Conservation (phyloP, 352 stramenopile species). For the Halophytophthora batemanensis region DNA sequence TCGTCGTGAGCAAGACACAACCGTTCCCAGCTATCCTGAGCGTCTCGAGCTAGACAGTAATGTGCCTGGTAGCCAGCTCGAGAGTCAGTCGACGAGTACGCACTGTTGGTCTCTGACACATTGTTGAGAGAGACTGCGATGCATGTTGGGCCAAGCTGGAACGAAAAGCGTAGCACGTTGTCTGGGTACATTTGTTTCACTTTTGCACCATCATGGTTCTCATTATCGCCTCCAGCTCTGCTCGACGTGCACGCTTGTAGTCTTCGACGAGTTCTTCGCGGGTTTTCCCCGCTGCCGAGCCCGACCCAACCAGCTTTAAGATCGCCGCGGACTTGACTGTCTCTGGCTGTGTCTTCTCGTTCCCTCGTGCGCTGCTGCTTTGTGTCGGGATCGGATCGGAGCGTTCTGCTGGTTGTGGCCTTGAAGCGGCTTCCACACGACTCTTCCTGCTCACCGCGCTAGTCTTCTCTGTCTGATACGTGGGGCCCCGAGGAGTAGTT, state of each 20-base stretch:
- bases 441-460: constrained; percentile 9
- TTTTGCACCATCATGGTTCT: constrained; percentile 53
- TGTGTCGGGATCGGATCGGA: not conserved
- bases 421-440: constrained; percentile 9
- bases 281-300: constrained; percentile 32
- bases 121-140: no score
- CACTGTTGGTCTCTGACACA: not conserved
- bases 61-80: not conserved
- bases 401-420: constrained; percentile 2
- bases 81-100: not conserved
- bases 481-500: constrained; percentile 11
- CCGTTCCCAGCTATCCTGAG: constrained; percentile 89
- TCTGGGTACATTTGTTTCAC: constrained; percentile 12
- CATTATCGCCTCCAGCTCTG: constrained; percentile 65
- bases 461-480: not conserved
- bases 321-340: constrained; percentile 41
- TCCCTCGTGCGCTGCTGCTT: not conserved
- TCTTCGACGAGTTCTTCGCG: constrained; percentile 57
- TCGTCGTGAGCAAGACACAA: constrained; percentile 94
- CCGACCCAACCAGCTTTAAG: constrained; percentile 47
- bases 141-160: no score
- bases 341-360: constrained; percentile 4
- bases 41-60: constrained; percentile 55
- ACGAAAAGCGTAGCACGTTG: not conserved
- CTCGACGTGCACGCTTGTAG: constrained; percentile 60